Percentiles rank a stretch among this genome's conserved stretches.
These are phyloP conservation scores for Trichaptum fuscoviolaceum DNA, from an alignment of 768 basidiomycete genomes.

Conservation along the genomic window DNA sequence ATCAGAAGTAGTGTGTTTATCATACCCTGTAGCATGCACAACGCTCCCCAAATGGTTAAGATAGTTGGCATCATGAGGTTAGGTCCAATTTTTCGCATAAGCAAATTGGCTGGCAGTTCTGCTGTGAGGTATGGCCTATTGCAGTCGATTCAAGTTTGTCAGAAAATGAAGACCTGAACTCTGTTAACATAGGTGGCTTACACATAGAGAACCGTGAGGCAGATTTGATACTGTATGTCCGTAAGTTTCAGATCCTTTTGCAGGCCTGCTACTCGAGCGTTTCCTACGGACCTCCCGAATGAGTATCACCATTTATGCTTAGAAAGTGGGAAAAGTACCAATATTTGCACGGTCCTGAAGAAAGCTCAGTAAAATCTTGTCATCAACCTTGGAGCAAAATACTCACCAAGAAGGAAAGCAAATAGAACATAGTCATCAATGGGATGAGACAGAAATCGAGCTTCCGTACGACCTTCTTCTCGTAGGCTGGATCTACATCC, in stretches of 20 bases:
- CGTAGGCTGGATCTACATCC: conserved; percentile 29
- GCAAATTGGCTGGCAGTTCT: conserved; percentile 23
- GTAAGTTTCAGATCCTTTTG: conserved; percentile 25
- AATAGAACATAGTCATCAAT: conserved; percentile 43
- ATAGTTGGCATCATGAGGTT: conserved; percentile 58
- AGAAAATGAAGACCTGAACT: too few relatives aligned
- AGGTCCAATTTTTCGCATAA: conserved; percentile 42
- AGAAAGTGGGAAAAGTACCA: background rate
- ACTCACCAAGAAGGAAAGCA: conserved; percentile 50
- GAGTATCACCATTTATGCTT: background rate
- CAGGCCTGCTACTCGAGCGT: conserved; percentile 29
- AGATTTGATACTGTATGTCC: conserved; percentile 19
- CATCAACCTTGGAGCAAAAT: background rate
- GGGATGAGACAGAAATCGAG: conserved; percentile 45
- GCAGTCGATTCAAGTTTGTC: too few relatives aligned
- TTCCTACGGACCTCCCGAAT: conserved; percentile 13
- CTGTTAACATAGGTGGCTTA: background rate
- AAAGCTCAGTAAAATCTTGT: background rate
- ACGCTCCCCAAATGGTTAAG: conserved; percentile 65
- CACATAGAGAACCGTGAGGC: background rate
- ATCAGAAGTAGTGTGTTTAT: background rate
- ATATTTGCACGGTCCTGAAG: conserved; percentile 2
- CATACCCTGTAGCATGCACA: conserved; percentile 48
- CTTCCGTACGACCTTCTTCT: conserved; percentile 42
- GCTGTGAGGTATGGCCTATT: conserved; percentile 19